phyloP scores from a whole-genome alignment of 352 stramenopile genomes.

The Globisporangium heterothallicum region DNA sequence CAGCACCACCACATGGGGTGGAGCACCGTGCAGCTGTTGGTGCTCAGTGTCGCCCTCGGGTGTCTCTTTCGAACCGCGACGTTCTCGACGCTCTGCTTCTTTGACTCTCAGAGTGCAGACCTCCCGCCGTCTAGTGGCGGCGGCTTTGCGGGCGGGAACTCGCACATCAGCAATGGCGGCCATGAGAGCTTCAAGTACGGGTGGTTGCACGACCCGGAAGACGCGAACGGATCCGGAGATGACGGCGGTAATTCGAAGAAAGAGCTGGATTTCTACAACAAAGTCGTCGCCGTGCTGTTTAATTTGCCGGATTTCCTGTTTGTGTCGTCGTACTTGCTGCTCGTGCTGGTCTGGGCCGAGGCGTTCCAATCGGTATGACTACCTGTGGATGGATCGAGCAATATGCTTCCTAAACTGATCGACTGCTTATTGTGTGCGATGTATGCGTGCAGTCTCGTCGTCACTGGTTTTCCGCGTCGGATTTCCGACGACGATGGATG shows the following conservation, averaged over 20 bases:
- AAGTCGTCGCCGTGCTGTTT: slow-evolving; percentile 88
- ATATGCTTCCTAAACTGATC: slow-evolving; percentile 1
- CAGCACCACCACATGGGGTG: slow-evolving; percentile 62
- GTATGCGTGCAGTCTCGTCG: slow-evolving; percentile 59
- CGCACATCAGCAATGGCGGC: no score
- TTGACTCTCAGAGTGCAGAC: slow-evolving; percentile 72
- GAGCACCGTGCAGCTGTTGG: slow-evolving; percentile 80
- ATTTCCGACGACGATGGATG: slow-evolving; percentile 87
- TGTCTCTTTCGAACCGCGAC: slow-evolving; percentile 83
- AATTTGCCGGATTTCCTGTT: slow-evolving; percentile 91
- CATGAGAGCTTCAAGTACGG: slow-evolving; percentile 13
- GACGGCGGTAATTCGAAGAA: slow-evolving; percentile 27
- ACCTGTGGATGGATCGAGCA: not conserved
- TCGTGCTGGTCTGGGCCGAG: slow-evolving; percentile 90
- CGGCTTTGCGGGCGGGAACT: slow-evolving; percentile 4
- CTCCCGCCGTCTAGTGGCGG: slow-evolving; percentile 19
- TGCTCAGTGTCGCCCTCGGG: slow-evolving; percentile 74
- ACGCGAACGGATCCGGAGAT: slow-evolving; percentile 12
- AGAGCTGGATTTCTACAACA: slow-evolving; percentile 88
- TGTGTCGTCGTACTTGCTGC: slow-evolving; percentile 86
- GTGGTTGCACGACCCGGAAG: slow-evolving; percentile 8
- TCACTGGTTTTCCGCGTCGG: slow-evolving; percentile 86
- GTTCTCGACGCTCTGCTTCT: slow-evolving; percentile 85
- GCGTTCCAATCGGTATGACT: slow-evolving; percentile 77
- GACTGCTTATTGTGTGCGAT: not conserved